Evolutionary conservation across 169 alveolate genomes (phyloP), one percentile per base, ranked within the genome.

Genomic region (Cryptosporidium sp.): DNA sequence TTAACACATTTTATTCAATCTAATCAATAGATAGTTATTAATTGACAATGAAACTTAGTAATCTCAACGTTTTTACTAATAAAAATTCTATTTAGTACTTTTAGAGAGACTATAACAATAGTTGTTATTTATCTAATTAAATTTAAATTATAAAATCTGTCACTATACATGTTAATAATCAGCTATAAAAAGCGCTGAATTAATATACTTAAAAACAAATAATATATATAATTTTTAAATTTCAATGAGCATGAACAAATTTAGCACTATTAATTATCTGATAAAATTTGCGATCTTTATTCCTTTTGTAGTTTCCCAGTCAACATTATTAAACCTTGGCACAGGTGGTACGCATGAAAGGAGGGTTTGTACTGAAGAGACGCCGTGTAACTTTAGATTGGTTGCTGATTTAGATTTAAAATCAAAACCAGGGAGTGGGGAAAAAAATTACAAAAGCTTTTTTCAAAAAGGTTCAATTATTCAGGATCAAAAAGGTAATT

Each of bases 321-420:
- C 51, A 23, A 26, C 31, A 33, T 61, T 73, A 14, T 55, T 73
- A 39, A 55, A 55, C 23, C 70, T 73, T 16, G 71, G 86, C 9
- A 16, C 35, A 18, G 41, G 58, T 0, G 16, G 39, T 10, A 16
- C 51, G 18, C 86, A 73, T 6, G 86, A 55, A 31, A 70, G 71
- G 23, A 51, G 23, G 33, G 31, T 73, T 59, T 73, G 86, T 33
- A 50, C 86, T 5, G 7, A 18, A 18, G 50, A 73, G n/a, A 21
- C 50, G 12, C 71, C 86, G 3, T 73, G 86, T 73, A 73, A 29
- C 35, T 65, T 80, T 41, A 69, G 75, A 33, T 31, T 80, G 29
- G 87, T 80, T 33, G 87, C 87, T 33, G 87, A 80, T 65, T 80
- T 80, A 41, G 87, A 80, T 43, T 43, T 80, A 29, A 80, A 80